Base-by-base conservation (phyloP, 2,329 filamentous ascomycete genomes). In the Penicillium sp. region DNA sequence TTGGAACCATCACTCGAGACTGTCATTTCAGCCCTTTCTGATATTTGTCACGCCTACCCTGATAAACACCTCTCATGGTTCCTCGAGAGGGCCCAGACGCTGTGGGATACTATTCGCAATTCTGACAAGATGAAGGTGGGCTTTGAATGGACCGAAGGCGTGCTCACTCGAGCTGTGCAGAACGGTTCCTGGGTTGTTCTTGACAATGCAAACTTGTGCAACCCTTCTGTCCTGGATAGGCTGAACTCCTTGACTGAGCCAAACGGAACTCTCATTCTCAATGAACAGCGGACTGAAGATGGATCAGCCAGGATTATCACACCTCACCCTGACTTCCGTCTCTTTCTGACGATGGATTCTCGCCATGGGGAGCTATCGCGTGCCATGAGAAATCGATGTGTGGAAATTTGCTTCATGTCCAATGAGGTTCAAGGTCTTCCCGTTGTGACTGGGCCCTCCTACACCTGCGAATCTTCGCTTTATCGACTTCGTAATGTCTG, bases 171-270 rank as follows among this genome's bases (percentile, higher is more conserved):
- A 52, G 90, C 92, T 28, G 72, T 96, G 8, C 76, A 93, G 56
- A 73, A 82, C 51, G 92, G 92, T 10, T 77, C 88, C 44, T 98
- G 92, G 92, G 73, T 98, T 12, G 82, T 98, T 8, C 78, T 98
- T 14, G 92, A 98, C 64, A 95, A 98, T 63, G 92, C 93, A 43
- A 98, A 98, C 56, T 75, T 98, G 40, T 98, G 93, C 68, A 95
- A 84, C 55, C 84, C 90, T 15, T 95, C 90, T 5, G 92, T 98
- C 1, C 75, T 98, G 7, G 92, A 98, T 64, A 78, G 93, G 45
- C 70, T 98, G 35, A 98, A 98, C 61, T 96, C 92, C 0, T 70
- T 98, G 6, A 81, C 96, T 6, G 92, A 98, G 60, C 89, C 88
- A 0, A 82, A 89, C 55, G 92, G 92, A 1, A 81, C 80, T 45